These are phyloP conservation scores for Citrus unshiu DNA, from an alignment of 345 rosid genomes.

Conservation along the genomic window DNA sequence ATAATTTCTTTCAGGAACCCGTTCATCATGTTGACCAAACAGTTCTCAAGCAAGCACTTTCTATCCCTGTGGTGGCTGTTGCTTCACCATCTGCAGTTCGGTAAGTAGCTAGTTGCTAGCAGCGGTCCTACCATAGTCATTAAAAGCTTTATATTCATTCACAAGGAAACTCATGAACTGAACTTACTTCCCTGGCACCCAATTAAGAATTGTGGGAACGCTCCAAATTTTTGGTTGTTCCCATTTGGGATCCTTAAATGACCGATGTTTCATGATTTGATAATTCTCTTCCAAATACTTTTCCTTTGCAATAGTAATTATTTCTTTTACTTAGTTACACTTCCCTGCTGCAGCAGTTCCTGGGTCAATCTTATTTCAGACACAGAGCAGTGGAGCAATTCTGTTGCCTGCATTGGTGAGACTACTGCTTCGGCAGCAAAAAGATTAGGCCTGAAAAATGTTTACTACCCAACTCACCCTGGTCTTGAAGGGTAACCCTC, in stretches of 20 bases:
- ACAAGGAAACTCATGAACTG: not conserved
- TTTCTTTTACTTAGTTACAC: slow-evolving; percentile 1
- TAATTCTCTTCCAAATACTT: not conserved
- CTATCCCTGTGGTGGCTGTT: slow-evolving; percentile 73
- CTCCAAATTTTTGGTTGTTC: not conserved
- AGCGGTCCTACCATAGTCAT: not conserved
- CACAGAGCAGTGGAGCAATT: slow-evolving; percentile 50
- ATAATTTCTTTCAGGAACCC: slow-evolving; percentile 50
- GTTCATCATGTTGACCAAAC: slow-evolving; percentile 60
- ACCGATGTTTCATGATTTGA: not conserved
- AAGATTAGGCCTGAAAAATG: slow-evolving; percentile 65
- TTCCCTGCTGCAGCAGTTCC: slow-evolving; percentile 47
- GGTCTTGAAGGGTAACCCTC: slow-evolving; percentile 84
- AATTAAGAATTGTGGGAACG: not conserved
- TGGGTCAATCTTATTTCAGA: slow-evolving; percentile 70
- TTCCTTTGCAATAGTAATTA: not conserved
- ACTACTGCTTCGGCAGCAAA: slow-evolving; percentile 87
- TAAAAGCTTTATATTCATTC: not conserved
- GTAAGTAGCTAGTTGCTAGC: slow-evolving; percentile 35
- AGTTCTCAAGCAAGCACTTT: slow-evolving; percentile 59
- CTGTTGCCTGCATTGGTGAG: slow-evolving; percentile 91
- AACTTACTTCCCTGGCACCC: not conserved
- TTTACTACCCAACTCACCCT: slow-evolving; percentile 70
- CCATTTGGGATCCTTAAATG: slow-evolving; percentile 1
- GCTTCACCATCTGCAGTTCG: slow-evolving; percentile 91